Percentiles rank a stretch among this genome's conserved stretches.
Conservation (phyloP, 495 filamentous ascomycete genomes). For the Aspergillus wentii region DNA sequence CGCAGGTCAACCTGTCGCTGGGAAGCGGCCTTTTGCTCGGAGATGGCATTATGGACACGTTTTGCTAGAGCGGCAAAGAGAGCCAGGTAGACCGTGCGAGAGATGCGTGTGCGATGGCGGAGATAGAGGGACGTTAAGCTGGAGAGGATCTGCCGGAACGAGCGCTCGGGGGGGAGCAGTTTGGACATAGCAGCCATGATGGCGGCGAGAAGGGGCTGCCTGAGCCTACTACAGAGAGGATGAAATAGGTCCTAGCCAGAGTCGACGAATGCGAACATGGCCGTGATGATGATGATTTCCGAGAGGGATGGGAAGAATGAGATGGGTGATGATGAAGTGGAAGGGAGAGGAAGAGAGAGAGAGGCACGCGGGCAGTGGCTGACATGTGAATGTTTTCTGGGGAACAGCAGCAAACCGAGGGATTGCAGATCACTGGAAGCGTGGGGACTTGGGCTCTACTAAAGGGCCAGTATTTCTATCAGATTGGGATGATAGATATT, state of each 20-base stretch:
- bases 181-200: conserved; percentile 81
- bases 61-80: conserved; percentile 83
- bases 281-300: conserved; percentile 5
- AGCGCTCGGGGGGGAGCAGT: conserved; percentile 62
- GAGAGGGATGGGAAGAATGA: not conserved
- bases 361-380: not conserved
- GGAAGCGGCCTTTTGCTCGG: conserved; percentile 87
- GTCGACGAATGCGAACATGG: conserved; percentile 25
- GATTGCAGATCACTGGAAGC: not conserved
- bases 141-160: conserved; percentile 68
- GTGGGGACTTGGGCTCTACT: too few species aligned
- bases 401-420: too few species aligned
- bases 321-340: conserved; percentile 1
- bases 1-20: conserved; percentile 62
- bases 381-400: not conserved
- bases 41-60: conserved; percentile 85
- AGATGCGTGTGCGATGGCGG: conserved; percentile 80
- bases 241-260: conserved; percentile 21
- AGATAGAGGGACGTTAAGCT: conserved; percentile 74
- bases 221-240: conserved; percentile 14
- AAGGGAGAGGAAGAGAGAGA: not conserved
- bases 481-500: too few species aligned
- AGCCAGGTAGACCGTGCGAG: conserved; percentile 86
- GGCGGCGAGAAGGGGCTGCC: conserved; percentile 9
- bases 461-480: too few species aligned